Evolutionary conservation across 768 basidiomycete genomes (phyloP).

Genomic region (Auricularia heimuer): DNA sequence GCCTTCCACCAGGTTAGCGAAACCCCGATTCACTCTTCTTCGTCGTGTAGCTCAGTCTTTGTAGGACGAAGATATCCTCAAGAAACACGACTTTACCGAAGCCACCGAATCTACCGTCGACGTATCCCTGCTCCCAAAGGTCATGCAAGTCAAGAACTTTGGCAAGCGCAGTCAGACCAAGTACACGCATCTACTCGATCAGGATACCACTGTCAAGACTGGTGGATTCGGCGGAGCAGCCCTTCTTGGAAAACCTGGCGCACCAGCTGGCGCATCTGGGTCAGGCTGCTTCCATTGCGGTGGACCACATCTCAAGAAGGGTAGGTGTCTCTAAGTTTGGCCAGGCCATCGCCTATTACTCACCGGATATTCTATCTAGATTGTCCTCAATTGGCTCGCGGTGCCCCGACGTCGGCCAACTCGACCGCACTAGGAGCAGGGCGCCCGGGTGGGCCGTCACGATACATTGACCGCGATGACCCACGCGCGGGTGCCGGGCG

Average conservation of each 20-base stretch:
- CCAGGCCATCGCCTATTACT: background rate
- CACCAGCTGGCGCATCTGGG: slow-evolving; percentile 10
- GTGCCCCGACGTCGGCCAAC: background rate
- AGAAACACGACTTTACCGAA: slow-evolving; percentile 76
- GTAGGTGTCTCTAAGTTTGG: slow-evolving; percentile 26
- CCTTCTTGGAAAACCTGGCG: slow-evolving; percentile 29
- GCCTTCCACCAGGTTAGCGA: slow-evolving; percentile 85
- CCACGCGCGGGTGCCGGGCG: slow-evolving; percentile 1
- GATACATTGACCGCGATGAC: background rate
- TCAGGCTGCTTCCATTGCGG: slow-evolving; percentile 87
- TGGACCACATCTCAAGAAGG: slow-evolving; percentile 87
- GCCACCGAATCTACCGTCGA: slow-evolving; percentile 85
- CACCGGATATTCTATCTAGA: slow-evolving; percentile 4
- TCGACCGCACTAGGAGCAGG: background rate
- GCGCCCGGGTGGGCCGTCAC: background rate
- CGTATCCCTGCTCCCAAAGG: slow-evolving; percentile 78
- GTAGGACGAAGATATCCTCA: slow-evolving; percentile 82
- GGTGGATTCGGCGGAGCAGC: slow-evolving; percentile 60
- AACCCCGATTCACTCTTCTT: too few relatives aligned
- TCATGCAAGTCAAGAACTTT: slow-evolving; percentile 96
- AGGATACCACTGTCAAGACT: slow-evolving; percentile 67
- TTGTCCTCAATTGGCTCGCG: slow-evolving; percentile 10
- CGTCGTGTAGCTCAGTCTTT: slow-evolving; percentile 7
- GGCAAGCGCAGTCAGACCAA: slow-evolving; percentile 88
- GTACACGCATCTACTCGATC: slow-evolving; percentile 91